Evolutionary conservation across 2,329 filamentous ascomycete species (phyloP).

Genomic region (Claviceps spartinae): DNA sequence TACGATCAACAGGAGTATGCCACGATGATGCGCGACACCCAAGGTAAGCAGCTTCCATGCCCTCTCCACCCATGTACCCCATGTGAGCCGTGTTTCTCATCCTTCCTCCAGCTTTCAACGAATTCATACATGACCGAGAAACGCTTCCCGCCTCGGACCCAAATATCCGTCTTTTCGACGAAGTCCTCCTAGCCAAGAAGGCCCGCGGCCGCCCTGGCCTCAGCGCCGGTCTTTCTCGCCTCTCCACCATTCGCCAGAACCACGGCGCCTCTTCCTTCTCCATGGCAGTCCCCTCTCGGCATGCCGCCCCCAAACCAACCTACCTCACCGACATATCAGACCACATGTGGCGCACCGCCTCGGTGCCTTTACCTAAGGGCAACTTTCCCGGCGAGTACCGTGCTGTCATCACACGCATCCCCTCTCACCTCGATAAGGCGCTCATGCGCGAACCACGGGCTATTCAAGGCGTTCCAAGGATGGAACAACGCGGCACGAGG

Average conservation of each 20-base stretch:
- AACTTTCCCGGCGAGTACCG: conserved; percentile 52
- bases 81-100: too few relatives aligned
- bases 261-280: conserved; percentile 30
- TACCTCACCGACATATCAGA: conserved; percentile 63
- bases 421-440: conserved; percentile 69
- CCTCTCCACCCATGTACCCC: too few relatives aligned
- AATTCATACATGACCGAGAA: conserved; percentile 76
- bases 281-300: conserved; percentile 21
- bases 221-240: conserved; percentile 48
- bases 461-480: conserved; percentile 72
- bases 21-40: conserved; percentile 50
- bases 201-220: conserved; percentile 51
- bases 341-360: conserved; percentile 64
- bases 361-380: conserved; percentile 44
- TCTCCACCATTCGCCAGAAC: conserved; percentile 45
- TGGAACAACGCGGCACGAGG: conserved; percentile 35
- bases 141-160: conserved; percentile 47
- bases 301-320: conserved; percentile 26
- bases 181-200: conserved; percentile 70
- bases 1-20: conserved; percentile 53
- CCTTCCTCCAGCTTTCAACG: conserved; percentile 43
- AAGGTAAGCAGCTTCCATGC: conserved; percentile 32
- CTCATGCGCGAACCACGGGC: conserved; percentile 87
- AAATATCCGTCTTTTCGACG: conserved; percentile 64
- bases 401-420: conserved; percentile 49